These are phyloP conservation scores for Citrus sinensis DNA, from an alignment of 345 rosid species.

Conservation along the genomic window DVS_A1.0 CM039164.1:902001-902500, in stretches of 20 bases:
- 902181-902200: slow-evolving; percentile 6
- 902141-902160: slow-evolving; percentile 14
- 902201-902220: neutral
- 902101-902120: neutral
- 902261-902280: slow-evolving; percentile 6
- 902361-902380: slow-evolving; percentile 27
- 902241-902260: slow-evolving; percentile 26
- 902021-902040: slow-evolving; percentile 15
- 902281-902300: slow-evolving; percentile 11
- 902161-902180: slow-evolving; percentile 12
- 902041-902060: slow-evolving; percentile 2
- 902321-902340: slow-evolving; percentile 2
- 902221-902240: slow-evolving; percentile 16
- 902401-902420: neutral
- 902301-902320: neutral
- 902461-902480: slow-evolving; percentile 27
- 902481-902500: slow-evolving; percentile 13
- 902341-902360: slow-evolving; percentile 21
- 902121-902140: neutral
- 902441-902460: slow-evolving; percentile 24
- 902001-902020: slow-evolving; percentile 23
- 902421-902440: neutral
- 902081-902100: too few relatives aligned
- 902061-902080: neutral
- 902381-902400: slow-evolving; percentile 25